These are phyloP conservation scores for Canavalia ensiformis DNA, from an alignment of 306 rosid genomes.

Conservation along the genomic window DNA sequence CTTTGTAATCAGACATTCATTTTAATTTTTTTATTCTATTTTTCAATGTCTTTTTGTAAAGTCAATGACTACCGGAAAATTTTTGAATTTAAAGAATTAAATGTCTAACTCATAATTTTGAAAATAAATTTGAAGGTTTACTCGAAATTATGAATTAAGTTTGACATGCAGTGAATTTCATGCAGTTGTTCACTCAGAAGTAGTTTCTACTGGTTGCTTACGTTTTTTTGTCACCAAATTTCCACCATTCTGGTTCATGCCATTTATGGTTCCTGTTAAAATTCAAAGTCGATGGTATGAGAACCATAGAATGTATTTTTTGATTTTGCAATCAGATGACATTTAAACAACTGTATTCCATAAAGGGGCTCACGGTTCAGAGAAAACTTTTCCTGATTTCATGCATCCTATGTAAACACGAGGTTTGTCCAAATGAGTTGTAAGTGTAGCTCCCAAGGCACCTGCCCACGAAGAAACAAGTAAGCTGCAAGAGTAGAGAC, in stretches of 20 bases:
- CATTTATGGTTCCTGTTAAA: not conserved
- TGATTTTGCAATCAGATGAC: not conserved
- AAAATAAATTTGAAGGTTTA: too few relatives aligned
- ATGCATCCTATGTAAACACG: not conserved
- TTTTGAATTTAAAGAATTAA: too few relatives aligned
- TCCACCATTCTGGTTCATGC: not conserved
- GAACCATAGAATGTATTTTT: not conserved
- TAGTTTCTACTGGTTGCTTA: not conserved
- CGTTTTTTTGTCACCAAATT: not conserved
- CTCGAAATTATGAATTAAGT: not conserved
- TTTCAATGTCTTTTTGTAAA: too few relatives aligned
- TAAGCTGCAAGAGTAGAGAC: not conserved
- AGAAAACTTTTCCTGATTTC: not conserved
- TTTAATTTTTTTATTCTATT: too few relatives aligned
- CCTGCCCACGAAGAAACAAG: not conserved
- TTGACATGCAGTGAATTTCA: not conserved
- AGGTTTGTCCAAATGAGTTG: not conserved
- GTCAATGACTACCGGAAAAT: too few relatives aligned
- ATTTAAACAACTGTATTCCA: too few relatives aligned
- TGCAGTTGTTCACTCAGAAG: too few relatives aligned
- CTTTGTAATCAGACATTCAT: too few relatives aligned
- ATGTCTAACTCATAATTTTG: too few relatives aligned
- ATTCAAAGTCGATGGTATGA: not conserved
- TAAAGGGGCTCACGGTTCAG: not conserved
- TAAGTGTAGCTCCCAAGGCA: not conserved